Percentiles rank a stretch among this genome's conserved stretches.
Evolutionary conservation across 306 rosid genomes (phyloP).

Genomic region (Heteromeles arbutifolia): DNA sequence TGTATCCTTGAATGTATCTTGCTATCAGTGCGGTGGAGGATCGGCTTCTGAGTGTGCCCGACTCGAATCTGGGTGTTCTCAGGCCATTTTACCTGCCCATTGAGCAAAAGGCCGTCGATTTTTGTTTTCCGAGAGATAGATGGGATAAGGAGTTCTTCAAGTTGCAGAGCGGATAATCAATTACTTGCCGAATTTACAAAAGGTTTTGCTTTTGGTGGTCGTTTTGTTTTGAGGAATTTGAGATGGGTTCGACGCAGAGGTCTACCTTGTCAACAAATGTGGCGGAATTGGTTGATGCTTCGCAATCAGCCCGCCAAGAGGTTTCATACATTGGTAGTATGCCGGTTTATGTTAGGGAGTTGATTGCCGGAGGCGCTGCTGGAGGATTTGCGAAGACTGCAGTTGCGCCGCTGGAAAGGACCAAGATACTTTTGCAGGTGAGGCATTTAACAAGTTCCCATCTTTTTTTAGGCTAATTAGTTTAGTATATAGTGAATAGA

Average conservation of each 20-base stretch:
- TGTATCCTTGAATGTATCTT: conserved; percentile 60
- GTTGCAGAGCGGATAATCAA: conserved; percentile 57
- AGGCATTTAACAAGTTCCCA: background rate
- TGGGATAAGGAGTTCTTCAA: conserved; percentile 72
- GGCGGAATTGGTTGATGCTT: conserved; percentile 72
- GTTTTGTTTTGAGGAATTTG: background rate
- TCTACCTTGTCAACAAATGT: conserved; percentile 48
- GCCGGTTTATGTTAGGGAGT: conserved; percentile 80
- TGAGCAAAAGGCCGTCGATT: conserved; percentile 20
- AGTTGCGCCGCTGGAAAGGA: conserved; percentile 92
- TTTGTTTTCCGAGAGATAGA: conserved; percentile 39
- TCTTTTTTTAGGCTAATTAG: background rate
- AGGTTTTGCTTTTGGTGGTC: background rate
- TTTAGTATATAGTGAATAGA: conserved; percentile 4
- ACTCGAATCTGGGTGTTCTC: conserved; percentile 47
- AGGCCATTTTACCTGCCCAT: conserved; percentile 33
- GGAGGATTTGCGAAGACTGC: conserved; percentile 81
- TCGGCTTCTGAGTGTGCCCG: conserved; percentile 62
- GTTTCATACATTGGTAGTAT: conserved; percentile 40
- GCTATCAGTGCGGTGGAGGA: conserved; percentile 28
- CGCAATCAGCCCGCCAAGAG: conserved; percentile 39
- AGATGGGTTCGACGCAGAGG: conserved; percentile 75
- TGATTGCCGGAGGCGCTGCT: conserved; percentile 86
- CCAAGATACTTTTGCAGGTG: conserved; percentile 96
- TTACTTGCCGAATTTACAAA: background rate